A percentile compares a stretch with the other conserved stretches of the same genome.
These are phyloP conservation scores for Colletotrichum spinosum DNA, from an alignment of 2,329 filamentous ascomycete genomes.

Conservation along the genomic window DNA sequence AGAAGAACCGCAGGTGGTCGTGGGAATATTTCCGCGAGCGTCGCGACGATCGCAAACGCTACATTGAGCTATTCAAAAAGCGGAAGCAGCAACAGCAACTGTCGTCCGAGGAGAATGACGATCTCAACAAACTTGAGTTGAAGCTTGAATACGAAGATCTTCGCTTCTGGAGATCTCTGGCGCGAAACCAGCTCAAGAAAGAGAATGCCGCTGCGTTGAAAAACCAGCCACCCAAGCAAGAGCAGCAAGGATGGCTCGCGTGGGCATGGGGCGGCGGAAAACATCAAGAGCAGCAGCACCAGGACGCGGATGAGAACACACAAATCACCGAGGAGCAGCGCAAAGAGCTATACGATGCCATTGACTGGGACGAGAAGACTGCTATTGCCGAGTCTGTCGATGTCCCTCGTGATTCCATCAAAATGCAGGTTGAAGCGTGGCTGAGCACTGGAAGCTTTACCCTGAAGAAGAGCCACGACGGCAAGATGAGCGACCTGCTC, in stretches of 20 bases:
- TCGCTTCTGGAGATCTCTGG: conserved; percentile 95
- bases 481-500: conserved; percentile 82
- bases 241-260: conserved; percentile 87
- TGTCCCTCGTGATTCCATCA: conserved; percentile 88
- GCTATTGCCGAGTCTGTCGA: conserved; percentile 90
- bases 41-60: conserved; percentile 86
- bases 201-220: conserved; percentile 93
- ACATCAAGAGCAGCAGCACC: conserved; percentile 68
- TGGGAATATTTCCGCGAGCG: conserved; percentile 97
- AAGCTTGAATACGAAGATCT: conserved; percentile 95
- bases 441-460: conserved; percentile 98
- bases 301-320: conserved; percentile 76
- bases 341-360: conserved; percentile 95
- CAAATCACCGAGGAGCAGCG: conserved; percentile 96
- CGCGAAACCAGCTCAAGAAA: conserved; percentile 93
- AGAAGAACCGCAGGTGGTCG: conserved; percentile 91
- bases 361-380: conserved; percentile 98
- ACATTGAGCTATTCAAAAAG: conserved; percentile 97
- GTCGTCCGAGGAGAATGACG: conserved; percentile 75
- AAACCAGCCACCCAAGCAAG: conserved; percentile 61
- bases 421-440: conserved; percentile 91
- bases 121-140: conserved; percentile 81
- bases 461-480: conserved; percentile 84
- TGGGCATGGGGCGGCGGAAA: conserved; percentile 90
- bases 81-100: conserved; percentile 82